These are phyloP conservation scores for Allomyces arbusculus DNA, from an alignment of 192 early-diverging fungal genomes.

Conservation along the genomic window DNA sequence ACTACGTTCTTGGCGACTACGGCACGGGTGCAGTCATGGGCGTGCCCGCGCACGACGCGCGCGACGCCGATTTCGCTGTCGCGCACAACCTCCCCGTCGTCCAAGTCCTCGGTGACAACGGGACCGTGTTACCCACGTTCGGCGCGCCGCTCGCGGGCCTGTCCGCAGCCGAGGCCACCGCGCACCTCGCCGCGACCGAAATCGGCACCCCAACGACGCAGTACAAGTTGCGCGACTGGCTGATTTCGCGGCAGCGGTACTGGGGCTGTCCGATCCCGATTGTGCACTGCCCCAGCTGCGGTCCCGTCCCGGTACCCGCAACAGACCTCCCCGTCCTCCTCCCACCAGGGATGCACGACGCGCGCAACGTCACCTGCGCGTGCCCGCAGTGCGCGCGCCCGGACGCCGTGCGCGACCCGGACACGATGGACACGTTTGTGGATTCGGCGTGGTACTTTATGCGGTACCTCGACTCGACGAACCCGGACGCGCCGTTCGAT, in stretches of 20 bases:
- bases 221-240: conserved; percentile 83
- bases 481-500: conserved; percentile 29
- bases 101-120: conserved; percentile 1
- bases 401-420: conserved; percentile 56
- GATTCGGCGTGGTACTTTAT: conserved; percentile 96
- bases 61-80: conserved; percentile 47
- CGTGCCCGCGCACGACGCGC: conserved; percentile 59
- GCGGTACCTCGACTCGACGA: conserved; percentile 59
- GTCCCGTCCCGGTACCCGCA: conserved; percentile 64
- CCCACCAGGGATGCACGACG: conserved; percentile 16
- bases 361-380: neutral
- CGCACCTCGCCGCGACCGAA: neutral
- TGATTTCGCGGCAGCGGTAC: conserved; percentile 80
- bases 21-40: conserved; percentile 72
- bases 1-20: conserved; percentile 55
- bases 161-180: neutral
- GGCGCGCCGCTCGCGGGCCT: neutral
- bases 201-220: conserved; percentile 14
- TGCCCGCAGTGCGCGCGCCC: conserved; percentile 18
- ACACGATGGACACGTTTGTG: conserved; percentile 96
- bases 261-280: conserved; percentile 97
- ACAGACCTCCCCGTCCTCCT: conserved; percentile 55
- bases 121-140: neutral
- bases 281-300: conserved; percentile 64
- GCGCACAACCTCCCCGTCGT: conserved; percentile 20